Percentiles rank a stretch among this genome's conserved stretches.
These are phyloP conservation scores for Plantago lanceolata DNA, from an alignment of 305 asterid species.

Conservation along the genomic window DNA sequence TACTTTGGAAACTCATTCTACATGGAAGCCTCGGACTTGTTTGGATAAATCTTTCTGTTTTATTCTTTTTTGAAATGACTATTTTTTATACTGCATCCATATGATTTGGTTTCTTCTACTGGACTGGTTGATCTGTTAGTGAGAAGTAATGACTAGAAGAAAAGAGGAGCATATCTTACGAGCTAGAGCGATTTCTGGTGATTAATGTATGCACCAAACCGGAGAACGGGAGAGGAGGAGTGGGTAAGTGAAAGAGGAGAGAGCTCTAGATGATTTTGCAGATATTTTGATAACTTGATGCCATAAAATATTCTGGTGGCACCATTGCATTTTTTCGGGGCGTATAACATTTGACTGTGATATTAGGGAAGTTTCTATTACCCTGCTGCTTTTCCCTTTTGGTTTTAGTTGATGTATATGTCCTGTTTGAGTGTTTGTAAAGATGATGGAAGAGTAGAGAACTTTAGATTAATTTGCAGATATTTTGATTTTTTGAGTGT, in stretches of 20 bases:
- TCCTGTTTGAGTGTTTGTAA: neutral
- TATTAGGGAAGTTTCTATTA: neutral
- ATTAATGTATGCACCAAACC: too few species aligned
- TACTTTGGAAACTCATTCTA: neutral
- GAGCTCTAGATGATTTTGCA: neutral
- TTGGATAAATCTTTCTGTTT: too few species aligned
- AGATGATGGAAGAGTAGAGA: neutral
- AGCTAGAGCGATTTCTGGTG: too few species aligned
- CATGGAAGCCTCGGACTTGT: neutral
- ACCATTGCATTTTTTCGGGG: neutral
- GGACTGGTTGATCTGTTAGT: neutral
- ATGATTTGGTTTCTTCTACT: neutral
- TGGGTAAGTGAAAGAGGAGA: neutral
- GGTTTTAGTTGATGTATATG: too few species aligned
- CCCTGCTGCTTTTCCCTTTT: neutral
- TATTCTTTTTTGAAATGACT: neutral
- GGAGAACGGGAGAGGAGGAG: too few species aligned
- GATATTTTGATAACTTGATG: neutral
- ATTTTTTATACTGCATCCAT: neutral
- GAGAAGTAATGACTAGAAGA: neutral
- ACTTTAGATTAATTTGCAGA: neutral
- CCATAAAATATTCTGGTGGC: neutral
- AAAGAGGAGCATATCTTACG: too few species aligned
- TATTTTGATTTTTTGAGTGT: constrained; percentile 16
- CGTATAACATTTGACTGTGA: neutral